phyloP scores from a whole-genome alignment of 1,284 basidiomycete species.

The Cyathus olla region DNA sequence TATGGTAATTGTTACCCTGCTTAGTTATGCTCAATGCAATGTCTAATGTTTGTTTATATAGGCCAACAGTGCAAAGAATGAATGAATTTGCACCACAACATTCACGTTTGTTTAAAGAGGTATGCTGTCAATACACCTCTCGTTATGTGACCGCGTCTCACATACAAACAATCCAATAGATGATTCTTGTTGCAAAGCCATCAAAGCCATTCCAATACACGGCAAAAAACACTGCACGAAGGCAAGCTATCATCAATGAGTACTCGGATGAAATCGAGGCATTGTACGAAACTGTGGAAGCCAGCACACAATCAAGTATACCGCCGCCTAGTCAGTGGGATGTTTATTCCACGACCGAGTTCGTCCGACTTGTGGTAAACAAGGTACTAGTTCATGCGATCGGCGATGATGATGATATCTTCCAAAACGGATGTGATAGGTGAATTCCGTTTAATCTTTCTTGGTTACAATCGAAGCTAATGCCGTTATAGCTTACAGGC shows the following conservation, averaged over 20 bases:
- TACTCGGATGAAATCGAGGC: slow-evolving; percentile 42
- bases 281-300: not conserved
- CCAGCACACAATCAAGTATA: slow-evolving; percentile 6
- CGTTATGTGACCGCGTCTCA: not conserved
- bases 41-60: slow-evolving; percentile 12
- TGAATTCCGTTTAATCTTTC: slow-evolving; percentile 2
- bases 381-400: slow-evolving; percentile 8
- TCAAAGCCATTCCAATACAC: slow-evolving; percentile 42
- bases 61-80: slow-evolving; percentile 48
- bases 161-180: slow-evolving; percentile 26
- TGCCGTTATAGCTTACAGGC: slow-evolving; percentile 19
- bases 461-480: not conserved
- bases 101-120: slow-evolving; percentile 53
- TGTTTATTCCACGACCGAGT: slow-evolving; percentile 6
- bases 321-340: slow-evolving; percentile 6
- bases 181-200: slow-evolving; percentile 41
- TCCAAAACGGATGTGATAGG: slow-evolving; percentile 33
- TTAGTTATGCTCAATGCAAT: not conserved
- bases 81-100: slow-evolving; percentile 54
- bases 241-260: slow-evolving; percentile 30
- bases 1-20: slow-evolving; percentile 19
- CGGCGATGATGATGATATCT: slow-evolving; percentile 16
- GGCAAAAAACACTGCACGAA: slow-evolving; percentile 37
- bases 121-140: slow-evolving; percentile 8
- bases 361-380: slow-evolving; percentile 12